Evolutionary conservation across 75 land plant species (phyloP).

Genomic region (Larix kaempferi): DNA sequence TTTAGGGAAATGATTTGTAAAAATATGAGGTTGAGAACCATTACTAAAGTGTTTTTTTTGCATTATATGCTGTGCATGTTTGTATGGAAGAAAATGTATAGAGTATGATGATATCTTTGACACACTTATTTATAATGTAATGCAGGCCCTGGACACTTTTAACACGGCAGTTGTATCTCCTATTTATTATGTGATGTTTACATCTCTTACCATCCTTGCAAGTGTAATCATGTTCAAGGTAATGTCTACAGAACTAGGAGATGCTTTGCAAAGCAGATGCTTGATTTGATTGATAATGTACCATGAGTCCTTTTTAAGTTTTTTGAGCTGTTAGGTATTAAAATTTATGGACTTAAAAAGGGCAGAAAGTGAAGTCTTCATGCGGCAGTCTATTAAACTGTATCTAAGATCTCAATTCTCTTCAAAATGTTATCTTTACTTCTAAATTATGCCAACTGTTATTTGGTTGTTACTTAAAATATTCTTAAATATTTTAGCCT

Average conservation of each 20-base stretch:
- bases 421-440: too few relatives aligned
- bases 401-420: too few relatives aligned
- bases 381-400: too few relatives aligned
- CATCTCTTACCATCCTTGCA: slow-evolving; percentile 77
- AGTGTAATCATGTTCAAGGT: slow-evolving; percentile 93
- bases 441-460: too few relatives aligned
- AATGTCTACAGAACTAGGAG: neutral
- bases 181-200: slow-evolving; percentile 84
- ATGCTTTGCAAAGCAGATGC: too few relatives aligned
- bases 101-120: neutral
- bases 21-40: neutral
- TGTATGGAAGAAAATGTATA: neutral
- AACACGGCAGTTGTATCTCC: slow-evolving; percentile 87
- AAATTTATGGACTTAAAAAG: too few relatives aligned
- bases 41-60: neutral
- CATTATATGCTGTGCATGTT: neutral
- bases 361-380: too few relatives aligned
- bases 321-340: too few relatives aligned
- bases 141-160: slow-evolving; percentile 80
- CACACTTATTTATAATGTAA: neutral
- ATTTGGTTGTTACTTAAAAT: too few relatives aligned
- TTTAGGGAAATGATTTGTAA: neutral
- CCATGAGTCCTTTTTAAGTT: too few relatives aligned
- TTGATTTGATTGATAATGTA: too few relatives aligned
- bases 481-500: too few relatives aligned